These are phyloP conservation scores for Hirsutella thompsonii DNA, from an alignment of 2,329 filamentous ascomycete genomes.

Conservation along the genomic window DNA sequence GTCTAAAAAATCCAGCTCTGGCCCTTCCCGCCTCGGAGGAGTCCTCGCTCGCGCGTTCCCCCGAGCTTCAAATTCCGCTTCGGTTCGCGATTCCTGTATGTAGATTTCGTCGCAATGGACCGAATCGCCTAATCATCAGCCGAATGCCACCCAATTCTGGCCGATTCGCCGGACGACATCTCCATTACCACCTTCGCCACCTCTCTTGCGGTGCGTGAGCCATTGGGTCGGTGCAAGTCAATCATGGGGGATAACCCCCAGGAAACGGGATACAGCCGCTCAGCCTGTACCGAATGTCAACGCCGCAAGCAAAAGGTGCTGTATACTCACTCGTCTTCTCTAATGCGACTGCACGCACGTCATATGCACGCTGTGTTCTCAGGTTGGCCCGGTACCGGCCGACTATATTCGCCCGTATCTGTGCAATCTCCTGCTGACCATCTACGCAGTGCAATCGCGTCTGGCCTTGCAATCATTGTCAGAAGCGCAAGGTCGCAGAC, in stretches of 20 bases:
- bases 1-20: too few species aligned
- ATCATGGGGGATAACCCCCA: constrained; percentile 5
- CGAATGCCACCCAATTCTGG: too few species aligned
- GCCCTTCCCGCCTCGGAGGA: too few species aligned
- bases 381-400: background rate
- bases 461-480: constrained; percentile 26
- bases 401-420: too few species aligned
- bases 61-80: too few species aligned
- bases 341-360: background rate
- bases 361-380: background rate
- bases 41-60: too few species aligned
- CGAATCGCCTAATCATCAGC: too few species aligned
- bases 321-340: background rate
- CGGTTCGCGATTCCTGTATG: too few species aligned
- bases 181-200: too few species aligned
- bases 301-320: constrained; percentile 25
- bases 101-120: too few species aligned
- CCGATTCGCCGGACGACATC: too few species aligned
- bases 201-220: background rate
- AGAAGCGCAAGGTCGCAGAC: constrained; percentile 24
- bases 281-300: constrained; percentile 30
- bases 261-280: constrained; percentile 9
- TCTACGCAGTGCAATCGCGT: constrained; percentile 21
- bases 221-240: background rate
- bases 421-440: too few species aligned